These are phyloP conservation scores for Parmelia sp. DNA, from an alignment of 495 filamentous ascomycete species.

Conservation along the genomic window DNA sequence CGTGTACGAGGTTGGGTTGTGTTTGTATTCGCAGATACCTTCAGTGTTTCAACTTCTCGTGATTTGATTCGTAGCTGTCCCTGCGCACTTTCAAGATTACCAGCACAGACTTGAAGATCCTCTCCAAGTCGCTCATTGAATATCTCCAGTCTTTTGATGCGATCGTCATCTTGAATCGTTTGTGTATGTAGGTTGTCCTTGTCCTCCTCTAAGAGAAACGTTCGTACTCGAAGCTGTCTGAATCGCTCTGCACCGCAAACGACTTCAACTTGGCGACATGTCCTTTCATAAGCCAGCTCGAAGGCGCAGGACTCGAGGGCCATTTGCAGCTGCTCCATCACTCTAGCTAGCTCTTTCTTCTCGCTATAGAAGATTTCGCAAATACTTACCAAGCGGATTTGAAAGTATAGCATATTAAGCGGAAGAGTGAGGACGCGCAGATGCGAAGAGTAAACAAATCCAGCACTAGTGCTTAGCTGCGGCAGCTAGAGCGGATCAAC, in stretches of 20 bases:
- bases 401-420: neutral
- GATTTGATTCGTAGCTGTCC: constrained; percentile 49
- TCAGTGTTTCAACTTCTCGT: constrained; percentile 60
- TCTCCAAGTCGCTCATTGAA: constrained; percentile 49
- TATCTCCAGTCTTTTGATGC: constrained; percentile 41
- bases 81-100: constrained; percentile 51
- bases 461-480: neutral
- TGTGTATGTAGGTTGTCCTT: constrained; percentile 57
- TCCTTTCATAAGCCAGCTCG: constrained; percentile 61
- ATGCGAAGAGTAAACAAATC: constrained; percentile 1
- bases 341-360: no score
- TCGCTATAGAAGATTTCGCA: no score
- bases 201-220: constrained; percentile 64
- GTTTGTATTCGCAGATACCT: constrained; percentile 41
- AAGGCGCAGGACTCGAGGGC: constrained; percentile 44
- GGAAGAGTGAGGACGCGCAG: neutral
- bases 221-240: constrained; percentile 57
- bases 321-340: constrained; percentile 32
- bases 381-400: no score
- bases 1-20: neutral
- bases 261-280: constrained; percentile 49
- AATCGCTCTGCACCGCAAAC: constrained; percentile 62
- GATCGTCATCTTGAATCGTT: constrained; percentile 49
- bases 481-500: neutral
- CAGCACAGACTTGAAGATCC: constrained; percentile 51